A percentile compares a stretch with the other conserved stretches of the same genome.
phyloP scores from a whole-genome alignment of 345 rosid species.

The Euphorbia pulcherrima region DNA sequence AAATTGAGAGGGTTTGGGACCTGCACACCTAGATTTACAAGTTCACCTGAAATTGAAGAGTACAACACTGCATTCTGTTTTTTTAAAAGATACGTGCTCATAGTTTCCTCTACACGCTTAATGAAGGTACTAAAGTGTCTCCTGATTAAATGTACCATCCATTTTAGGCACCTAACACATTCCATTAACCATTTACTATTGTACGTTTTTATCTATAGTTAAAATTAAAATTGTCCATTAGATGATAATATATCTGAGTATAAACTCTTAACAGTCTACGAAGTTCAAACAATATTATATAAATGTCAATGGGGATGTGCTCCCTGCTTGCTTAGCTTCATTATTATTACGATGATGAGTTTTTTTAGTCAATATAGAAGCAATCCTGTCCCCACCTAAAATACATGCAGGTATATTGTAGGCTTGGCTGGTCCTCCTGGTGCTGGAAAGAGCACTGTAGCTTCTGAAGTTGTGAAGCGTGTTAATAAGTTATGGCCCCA shows the following conservation, averaged over 20 bases:
- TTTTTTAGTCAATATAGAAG: neutral
- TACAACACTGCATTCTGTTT: too few relatives aligned
- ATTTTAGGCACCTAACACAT: neutral
- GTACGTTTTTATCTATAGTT: too few relatives aligned
- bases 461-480: slow-evolving; percentile 63
- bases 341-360: neutral
- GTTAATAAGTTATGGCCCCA: slow-evolving; percentile 68
- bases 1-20: neutral
- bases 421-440: slow-evolving; percentile 97
- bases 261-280: neutral
- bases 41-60: neutral
- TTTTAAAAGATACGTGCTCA: too few relatives aligned
- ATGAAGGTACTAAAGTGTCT: too few relatives aligned
- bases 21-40: neutral
- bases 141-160: too few relatives aligned
- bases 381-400: slow-evolving; percentile 1
- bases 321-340: neutral
- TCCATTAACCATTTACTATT: neutral
- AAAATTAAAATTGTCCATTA: too few relatives aligned
- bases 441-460: slow-evolving; percentile 87
- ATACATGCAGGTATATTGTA: slow-evolving; percentile 57
- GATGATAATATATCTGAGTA: neutral
- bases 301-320: neutral
- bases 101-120: too few relatives aligned
- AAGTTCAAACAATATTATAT: neutral